Base-by-base conservation (phyloP, 1,139 yeast genomes). In the Candida glucosophila region DNA sequence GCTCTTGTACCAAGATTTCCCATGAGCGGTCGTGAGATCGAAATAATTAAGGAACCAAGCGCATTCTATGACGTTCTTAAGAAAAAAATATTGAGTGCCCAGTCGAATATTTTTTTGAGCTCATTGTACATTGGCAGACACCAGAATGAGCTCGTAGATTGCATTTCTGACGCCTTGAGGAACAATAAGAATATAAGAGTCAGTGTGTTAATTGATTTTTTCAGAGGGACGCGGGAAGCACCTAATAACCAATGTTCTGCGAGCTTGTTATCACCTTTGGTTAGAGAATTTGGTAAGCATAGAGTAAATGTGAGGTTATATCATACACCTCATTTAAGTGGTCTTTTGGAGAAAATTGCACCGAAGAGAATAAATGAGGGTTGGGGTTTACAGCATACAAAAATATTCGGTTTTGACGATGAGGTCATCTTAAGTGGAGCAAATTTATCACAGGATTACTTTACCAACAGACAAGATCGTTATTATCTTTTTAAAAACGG, bases 351-450 rank as follows among this genome's bases (percentile, higher is more conserved):
- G 43, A 43, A 57, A 12, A 30, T 82, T 25, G 65, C 86, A 4
- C 98, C 99, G 1, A 78, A 71, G 31, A 65, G 98, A 35, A 65
- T 88, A 35, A 86, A 88, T 49, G 99, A 90, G 55, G 90, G 94
- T 5, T 71, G 69, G 56, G 99, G 99, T 0, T 63, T 90, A 28
- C 99, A 90, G 52, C 99, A 90, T 49, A 92, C 90, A 98, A 90
- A 90, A 51, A 67, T 92, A 20, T 90, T 90, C 47, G 98, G 98
- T 2, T 77, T 86, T 44, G 99, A 90, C 49, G 76, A 86, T 42
- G 95, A 86, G 45, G 75, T 90, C 26, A 69, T 92, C 12, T 62
- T 92, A 24, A 73, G 85, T 12, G 99, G 98, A 3, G 98, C 98
- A 4, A 90, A 90, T 44, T 62, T 90, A 29, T 83, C 95, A 0